These are phyloP conservation scores for Fusarium robinianum DNA, from an alignment of 2,329 filamentous ascomycete genomes.

Conservation along the genomic window DNA sequence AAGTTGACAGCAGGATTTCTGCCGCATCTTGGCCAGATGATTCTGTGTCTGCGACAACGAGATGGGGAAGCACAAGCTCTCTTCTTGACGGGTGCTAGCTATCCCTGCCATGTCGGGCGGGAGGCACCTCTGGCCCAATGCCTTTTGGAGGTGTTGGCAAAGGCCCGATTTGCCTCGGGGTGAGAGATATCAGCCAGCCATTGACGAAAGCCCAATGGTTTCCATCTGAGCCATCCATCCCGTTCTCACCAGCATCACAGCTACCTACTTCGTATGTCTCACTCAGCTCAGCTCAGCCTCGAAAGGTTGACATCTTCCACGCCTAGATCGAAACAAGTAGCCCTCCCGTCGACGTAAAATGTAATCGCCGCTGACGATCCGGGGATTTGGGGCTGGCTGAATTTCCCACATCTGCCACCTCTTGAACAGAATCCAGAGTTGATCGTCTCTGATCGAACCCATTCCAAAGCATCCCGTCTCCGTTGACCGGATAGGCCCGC, in stretches of 20 bases:
- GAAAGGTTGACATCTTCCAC: too few relatives aligned
- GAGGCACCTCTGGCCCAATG: not conserved
- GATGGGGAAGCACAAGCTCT: too few relatives aligned
- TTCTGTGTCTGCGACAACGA: not conserved
- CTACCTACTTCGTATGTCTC: too few relatives aligned
- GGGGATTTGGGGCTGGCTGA: too few relatives aligned
- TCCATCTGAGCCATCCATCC: not conserved
- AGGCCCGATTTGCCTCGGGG: constrained; percentile 2
- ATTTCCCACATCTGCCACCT: constrained; percentile 1
- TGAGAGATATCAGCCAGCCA: too few relatives aligned
- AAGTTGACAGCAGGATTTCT: too few relatives aligned
- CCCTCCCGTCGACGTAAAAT: too few relatives aligned
- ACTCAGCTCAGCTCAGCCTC: too few relatives aligned
- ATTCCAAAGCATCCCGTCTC: constrained; percentile 16
- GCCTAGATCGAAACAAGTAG: too few relatives aligned
- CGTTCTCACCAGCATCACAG: not conserved
- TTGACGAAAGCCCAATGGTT: not conserved
- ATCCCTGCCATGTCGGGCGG: not conserved
- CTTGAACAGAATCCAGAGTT: not conserved
- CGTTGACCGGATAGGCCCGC: constrained; percentile 36
- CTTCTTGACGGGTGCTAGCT: too few relatives aligned
- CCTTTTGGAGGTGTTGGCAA: constrained; percentile 1
- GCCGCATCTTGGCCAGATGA: not conserved
- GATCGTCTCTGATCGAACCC: constrained; percentile 1
- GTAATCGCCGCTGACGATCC: not conserved